Base-by-base conservation (phyloP, 78 protist species). In the Cavenderia fasciculata region DNA sequence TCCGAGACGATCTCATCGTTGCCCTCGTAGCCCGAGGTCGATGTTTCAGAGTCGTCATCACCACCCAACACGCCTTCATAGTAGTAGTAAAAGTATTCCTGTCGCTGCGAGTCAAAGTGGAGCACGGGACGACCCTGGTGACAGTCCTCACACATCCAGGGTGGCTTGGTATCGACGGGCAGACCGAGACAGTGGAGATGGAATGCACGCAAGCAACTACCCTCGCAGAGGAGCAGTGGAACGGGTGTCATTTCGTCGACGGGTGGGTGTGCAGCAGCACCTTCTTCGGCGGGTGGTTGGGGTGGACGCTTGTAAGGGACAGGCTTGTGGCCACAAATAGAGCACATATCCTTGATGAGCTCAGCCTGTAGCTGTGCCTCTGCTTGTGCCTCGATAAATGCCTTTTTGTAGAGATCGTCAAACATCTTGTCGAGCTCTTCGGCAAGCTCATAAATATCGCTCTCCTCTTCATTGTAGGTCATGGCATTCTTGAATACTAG, bases 401-500 rank as follows among this genome's bases (percentile, higher is more conserved):
- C n/a, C 5, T 46, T 31, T 23, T 68, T 36, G 33, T 27, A 82
- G 11, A 27, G 59, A 2, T 82, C 90, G 12, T 68, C 61, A 46
- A 43, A 82, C 0, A 66, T 73, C n/a, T 68, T 82, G 5, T 82
- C 78, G 2, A 82, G 2, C 6, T 82, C 90, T 1, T 82, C 78
- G 0, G 76, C 78, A 1, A n/a, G 43, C 57, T 82, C 90, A 57
- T 68, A n/a, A 23, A 59, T 25, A 7, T 69, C 59, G 19, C 33
- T 52, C 1, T 43, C 59, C 25, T 54, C 46, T 16, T 5, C 47
- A 68, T 79, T 69, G n/a, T 52, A 49, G 1, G 43, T 23, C 74
- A 77, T 77, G 14, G 73, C 87, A 69, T 82, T 82, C 23, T 54
- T 66, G 61, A 82, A 82, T 31, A 82, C 90, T 47, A 82, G 68